A percentile compares a stretch with the other conserved stretches of the same genome.
Evolutionary conservation across 768 basidiomycete genomes (phyloP).

Genomic region (Podaxis sp.): DNA sequence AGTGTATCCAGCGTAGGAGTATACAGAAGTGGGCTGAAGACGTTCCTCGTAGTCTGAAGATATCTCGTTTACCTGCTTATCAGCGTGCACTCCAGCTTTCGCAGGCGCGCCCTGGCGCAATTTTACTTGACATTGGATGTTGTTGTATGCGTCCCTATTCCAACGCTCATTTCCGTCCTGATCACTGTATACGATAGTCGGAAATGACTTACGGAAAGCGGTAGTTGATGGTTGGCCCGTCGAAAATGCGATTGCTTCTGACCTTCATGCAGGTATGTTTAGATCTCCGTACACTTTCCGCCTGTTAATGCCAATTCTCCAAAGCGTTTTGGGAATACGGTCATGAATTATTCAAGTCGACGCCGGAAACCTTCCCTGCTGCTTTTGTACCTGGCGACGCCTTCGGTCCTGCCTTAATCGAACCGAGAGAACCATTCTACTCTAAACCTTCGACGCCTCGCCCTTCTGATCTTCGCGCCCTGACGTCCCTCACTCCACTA

Average conservation of each 20-base stretch:
- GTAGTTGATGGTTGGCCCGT: slow-evolving; percentile 41
- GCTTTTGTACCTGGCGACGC: slow-evolving; percentile 56
- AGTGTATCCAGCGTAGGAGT: background rate
- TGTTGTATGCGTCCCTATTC: slow-evolving; percentile 33
- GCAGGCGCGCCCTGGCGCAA: slow-evolving; percentile 25
- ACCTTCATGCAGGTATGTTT: slow-evolving; percentile 31
- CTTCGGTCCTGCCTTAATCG: slow-evolving; percentile 46
- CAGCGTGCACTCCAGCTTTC: slow-evolving; percentile 28
- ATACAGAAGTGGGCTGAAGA: background rate
- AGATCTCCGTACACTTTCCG: background rate
- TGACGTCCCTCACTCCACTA: slow-evolving; percentile 31
- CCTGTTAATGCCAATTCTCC: background rate
- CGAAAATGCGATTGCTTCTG: slow-evolving; percentile 35
- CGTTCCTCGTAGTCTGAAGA: slow-evolving; percentile 26
- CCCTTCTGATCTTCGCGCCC: slow-evolving; percentile 3
- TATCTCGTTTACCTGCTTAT: slow-evolving; percentile 35
- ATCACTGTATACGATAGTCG: slow-evolving; percentile 28
- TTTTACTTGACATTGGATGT: slow-evolving; percentile 45
- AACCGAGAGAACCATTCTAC: slow-evolving; percentile 27
- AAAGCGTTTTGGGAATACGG: slow-evolving; percentile 63
- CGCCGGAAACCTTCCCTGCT: slow-evolving; percentile 50
- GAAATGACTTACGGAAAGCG: slow-evolving; percentile 38
- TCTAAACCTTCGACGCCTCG: background rate
- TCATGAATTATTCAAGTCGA: slow-evolving; percentile 58
- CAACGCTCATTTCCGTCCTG: background rate